phyloP scores from a whole-genome alignment of 179 eudicot genomes.

The Nepenthes alata region DNA sequence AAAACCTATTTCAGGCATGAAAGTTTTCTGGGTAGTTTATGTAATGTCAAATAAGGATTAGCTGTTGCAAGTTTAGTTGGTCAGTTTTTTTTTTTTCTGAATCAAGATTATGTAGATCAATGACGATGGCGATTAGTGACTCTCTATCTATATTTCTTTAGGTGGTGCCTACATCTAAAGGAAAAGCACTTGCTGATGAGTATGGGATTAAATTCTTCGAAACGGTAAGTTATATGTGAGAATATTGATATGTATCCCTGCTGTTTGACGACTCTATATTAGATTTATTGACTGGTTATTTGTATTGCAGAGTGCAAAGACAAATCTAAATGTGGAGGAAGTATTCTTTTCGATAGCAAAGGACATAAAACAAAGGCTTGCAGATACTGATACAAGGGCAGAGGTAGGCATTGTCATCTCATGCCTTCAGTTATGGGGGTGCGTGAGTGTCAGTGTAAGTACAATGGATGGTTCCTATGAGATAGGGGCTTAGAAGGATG shows the following conservation, averaged over 20 bases:
- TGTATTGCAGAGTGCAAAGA: slow-evolving; percentile 61
- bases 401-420: slow-evolving; percentile 29
- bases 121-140: slow-evolving; percentile 17
- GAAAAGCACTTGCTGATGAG: slow-evolving; percentile 84
- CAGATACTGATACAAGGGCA: slow-evolving; percentile 57
- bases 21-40: background rate
- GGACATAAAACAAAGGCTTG: slow-evolving; percentile 80
- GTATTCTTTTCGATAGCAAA: slow-evolving; percentile 80
- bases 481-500: too few species aligned
- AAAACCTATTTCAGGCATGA: background rate
- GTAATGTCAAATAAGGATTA: too few species aligned
- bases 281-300: background rate
- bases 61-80: too few species aligned
- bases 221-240: slow-evolving; percentile 42
- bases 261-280: background rate
- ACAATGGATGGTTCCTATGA: background rate
- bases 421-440: background rate
- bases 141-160: slow-evolving; percentile 14
- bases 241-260: background rate
- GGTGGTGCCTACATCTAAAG: slow-evolving; percentile 78
- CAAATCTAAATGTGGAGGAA: slow-evolving; percentile 69
- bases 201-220: slow-evolving; percentile 78
- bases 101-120: slow-evolving; percentile 2
- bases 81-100: too few species aligned
- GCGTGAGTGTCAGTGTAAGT: background rate